Evolutionary conservation across 352 stramenopile genomes (phyloP).

Genomic region (Pythium periplocum): DNA sequence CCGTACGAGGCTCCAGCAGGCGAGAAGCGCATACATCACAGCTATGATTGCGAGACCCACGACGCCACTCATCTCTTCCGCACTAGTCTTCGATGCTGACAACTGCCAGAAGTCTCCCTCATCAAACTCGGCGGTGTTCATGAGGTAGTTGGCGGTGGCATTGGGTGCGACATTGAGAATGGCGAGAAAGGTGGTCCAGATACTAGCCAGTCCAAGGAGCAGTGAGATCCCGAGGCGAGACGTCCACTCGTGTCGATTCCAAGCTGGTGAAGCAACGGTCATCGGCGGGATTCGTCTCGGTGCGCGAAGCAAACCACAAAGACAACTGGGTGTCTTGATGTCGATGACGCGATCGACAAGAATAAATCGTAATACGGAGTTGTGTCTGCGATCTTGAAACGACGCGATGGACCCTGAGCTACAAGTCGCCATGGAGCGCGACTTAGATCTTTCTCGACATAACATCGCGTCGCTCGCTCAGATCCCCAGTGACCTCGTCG

Average conservation of each 20-base stretch:
- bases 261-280: neutral
- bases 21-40: conserved; percentile 3
- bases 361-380: neutral
- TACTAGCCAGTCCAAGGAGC: conserved; percentile 15
- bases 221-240: neutral
- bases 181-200: conserved; percentile 32
- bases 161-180: conserved; percentile 36
- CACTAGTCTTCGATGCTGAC: conserved; percentile 17
- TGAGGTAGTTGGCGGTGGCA: conserved; percentile 32
- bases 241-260: neutral
- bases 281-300: neutral
- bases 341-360: neutral
- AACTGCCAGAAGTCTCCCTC: conserved; percentile 40
- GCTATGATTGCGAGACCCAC: conserved; percentile 16
- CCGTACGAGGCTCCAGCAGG: too few relatives aligned
- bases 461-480: conserved; percentile 37
- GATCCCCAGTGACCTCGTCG: conserved; percentile 37
- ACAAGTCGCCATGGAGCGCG: conserved; percentile 17
- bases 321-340: neutral
- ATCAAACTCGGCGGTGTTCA: conserved; percentile 45
- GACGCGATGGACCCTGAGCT: neutral
- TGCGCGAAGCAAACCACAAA: neutral
- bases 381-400: conserved; percentile 7
- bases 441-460: conserved; percentile 50
- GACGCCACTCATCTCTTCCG: conserved; percentile 8